Evolutionary conservation across 495 filamentous ascomycete genomes (phyloP), one percentile per base, ranked within the genome.

Genomic region (Hypoxylon trugodes): DNA sequence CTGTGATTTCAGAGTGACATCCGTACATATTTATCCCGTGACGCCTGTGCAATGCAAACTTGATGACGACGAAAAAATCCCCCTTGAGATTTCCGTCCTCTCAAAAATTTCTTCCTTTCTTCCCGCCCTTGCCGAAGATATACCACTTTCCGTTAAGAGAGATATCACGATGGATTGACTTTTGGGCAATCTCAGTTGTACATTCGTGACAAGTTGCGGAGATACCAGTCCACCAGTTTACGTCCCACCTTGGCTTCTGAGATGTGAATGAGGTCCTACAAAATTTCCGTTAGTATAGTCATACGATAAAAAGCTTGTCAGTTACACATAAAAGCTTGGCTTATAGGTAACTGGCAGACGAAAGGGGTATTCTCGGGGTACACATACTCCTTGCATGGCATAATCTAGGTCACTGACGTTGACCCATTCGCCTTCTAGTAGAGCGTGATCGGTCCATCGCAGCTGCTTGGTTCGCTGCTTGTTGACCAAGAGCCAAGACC

Each of bases 391-490:
- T 82, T 98, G 91, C 77, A 98, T 84, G 59, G 96, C 95, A 77
- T 97, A 98, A 78, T 98, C 95, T 47, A 98, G 81, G 73, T 98
- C 95, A 71, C 89, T 94, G 60, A 89, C 88, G 72, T 90, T 95
- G 47, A 92, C 90, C 48, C 91, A 83, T 74, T 98, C 95, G 26
- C 95, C 95, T 64, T 98, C 95, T 56, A 98, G 76, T 58, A 98
- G 80, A 4, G 89, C 90, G 61, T 89, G 89, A 73, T 98, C 96
- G 55, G 87, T 88, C 93, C 95, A 97, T 74, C 96, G 87, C 52
- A 94, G 84, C 84, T 98, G 96, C 81, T 96, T 89, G 74, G 89
- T 96, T 69, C 96, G 87, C 82, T 98, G 95, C 87, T 98, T 98
- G 82, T 96, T 98, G 36, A 98, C 92, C 35, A 98, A 78, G 43